Conservation (phyloP, 352 stramenopile genomes). For the Phytophthora ramorum region DNA sequence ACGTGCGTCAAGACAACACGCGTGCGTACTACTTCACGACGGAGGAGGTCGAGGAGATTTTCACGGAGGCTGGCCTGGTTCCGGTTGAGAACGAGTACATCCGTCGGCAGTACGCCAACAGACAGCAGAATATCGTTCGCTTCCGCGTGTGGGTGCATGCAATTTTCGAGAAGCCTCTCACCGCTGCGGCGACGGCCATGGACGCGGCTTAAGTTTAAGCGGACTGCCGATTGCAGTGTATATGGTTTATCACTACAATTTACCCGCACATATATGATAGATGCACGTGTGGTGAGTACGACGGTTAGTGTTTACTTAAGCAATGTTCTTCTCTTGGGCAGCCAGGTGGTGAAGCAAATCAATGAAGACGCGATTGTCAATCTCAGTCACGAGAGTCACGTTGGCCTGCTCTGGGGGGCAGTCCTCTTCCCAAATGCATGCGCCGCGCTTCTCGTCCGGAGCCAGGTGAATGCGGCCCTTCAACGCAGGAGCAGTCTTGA, state of each 20-base stretch:
- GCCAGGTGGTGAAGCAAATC: constrained; percentile 60
- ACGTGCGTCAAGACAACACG: constrained; percentile 95
- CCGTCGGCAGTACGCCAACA: constrained; percentile 88
- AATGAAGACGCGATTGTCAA: constrained; percentile 69
- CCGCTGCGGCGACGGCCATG: not conserved
- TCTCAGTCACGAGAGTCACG: constrained; percentile 69
- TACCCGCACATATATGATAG: constrained; percentile 25
- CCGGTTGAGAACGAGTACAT: constrained; percentile 88
- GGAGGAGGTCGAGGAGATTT: constrained; percentile 77
- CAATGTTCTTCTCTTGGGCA: constrained; percentile 14
- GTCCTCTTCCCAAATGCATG: constrained; percentile 56
- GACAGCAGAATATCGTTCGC: constrained; percentile 83
- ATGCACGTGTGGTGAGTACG: constrained; percentile 10
- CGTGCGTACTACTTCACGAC: constrained; percentile 96
- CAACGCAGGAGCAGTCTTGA: constrained; percentile 51
- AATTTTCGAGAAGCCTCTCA: constrained; percentile 83
- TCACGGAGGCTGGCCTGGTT: constrained; percentile 64
- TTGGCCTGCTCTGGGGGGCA: constrained; percentile 51
- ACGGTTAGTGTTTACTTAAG: constrained; percentile 4
- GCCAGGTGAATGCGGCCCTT: constrained; percentile 67
- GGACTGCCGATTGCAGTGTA: constrained; percentile 13
- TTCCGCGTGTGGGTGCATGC: constrained; percentile 91
- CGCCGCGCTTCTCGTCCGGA: constrained; percentile 57
- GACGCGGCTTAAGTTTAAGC: constrained; percentile 10
- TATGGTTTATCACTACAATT: not conserved